Base-by-base conservation (phyloP, 331 rosid species). In the Rosa hybrid region DNA sequence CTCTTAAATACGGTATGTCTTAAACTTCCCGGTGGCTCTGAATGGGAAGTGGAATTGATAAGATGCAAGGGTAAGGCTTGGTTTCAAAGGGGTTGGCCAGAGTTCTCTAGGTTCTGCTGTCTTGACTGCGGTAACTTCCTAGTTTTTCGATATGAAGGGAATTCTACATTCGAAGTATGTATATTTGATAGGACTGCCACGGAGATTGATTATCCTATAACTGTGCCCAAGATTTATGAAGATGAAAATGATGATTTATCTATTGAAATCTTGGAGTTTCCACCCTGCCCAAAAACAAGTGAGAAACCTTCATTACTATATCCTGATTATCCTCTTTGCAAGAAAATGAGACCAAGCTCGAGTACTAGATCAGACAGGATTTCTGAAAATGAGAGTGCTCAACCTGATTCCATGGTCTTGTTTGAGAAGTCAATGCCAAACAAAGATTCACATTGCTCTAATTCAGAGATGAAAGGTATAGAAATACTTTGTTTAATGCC, bases 1-100 rank as follows among this genome's bases (percentile, higher is more conserved):
- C 20, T 89, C n/a, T n/a, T 79, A 20, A 82, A 74, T 68, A 81
- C 77, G 3, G 74, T 81, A 54, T 48, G 18, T 21, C 51, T 89
- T 4, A 84, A 72, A 68, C 79, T 85, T 83, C 94, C 89, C 41
- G 74, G 51, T 46, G 69, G 82, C 18, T 64, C 14, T 17, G 48
- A 81, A 50, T 48, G 42, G 82, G 64, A 77, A 48, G 67, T 90
- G 21, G n/a, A 27, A 25, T 50, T 84, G 73, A 63, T 0, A 20
- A 62, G 44, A 14, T 9, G 62, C 27, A 76, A 85, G 7, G 80
- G 81, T 8, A 87, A 70, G 73, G 80, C 86, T 81, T 81, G 79
- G 84, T 63, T 88, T 20, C 4, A 60, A 6, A 77, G 81, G 12
- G 41, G 18, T 78, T 69, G 72, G 88, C 74, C 53, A 74, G 87